Evolutionary conservation across 2,329 filamentous ascomycete species (phyloP).

Genomic region (Aspergillus pseudoglaucus): DNA sequence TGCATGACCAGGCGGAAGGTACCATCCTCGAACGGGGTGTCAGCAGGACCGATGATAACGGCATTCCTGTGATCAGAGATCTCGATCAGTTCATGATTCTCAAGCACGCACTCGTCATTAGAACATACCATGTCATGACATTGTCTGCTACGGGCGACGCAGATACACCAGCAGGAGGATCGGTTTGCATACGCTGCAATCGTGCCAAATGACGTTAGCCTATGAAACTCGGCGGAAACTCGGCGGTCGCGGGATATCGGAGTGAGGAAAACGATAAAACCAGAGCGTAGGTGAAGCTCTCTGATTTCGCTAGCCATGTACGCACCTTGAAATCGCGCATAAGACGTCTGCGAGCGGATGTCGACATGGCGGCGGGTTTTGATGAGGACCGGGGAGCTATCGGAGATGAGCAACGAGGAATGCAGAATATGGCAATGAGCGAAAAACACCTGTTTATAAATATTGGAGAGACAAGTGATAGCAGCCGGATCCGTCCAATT

Average conservation of each 20-base stretch:
- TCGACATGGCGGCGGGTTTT: slow-evolving; percentile 61
- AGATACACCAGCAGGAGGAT: slow-evolving; percentile 92
- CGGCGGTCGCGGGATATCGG: background rate
- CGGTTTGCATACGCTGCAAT: slow-evolving; percentile 91
- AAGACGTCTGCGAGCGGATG: slow-evolving; percentile 85
- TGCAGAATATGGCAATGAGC: background rate
- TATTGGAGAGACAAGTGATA: background rate
- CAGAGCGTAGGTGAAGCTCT: background rate
- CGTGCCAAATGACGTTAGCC: slow-evolving; percentile 1
- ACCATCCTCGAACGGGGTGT: slow-evolving; percentile 96
- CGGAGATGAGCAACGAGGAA: background rate
- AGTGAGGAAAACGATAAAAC: background rate
- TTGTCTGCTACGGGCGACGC: slow-evolving; percentile 76
- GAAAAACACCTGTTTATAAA: background rate
- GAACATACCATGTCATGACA: slow-evolving; percentile 35
- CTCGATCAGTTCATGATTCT: slow-evolving; percentile 20
- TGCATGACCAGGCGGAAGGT: slow-evolving; percentile 98
- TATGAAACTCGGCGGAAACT: background rate
- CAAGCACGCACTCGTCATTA: background rate
- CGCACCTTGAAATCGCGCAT: slow-evolving; percentile 99
- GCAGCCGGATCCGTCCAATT: background rate
- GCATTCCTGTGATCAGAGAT: slow-evolving; percentile 65
- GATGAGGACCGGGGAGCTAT: slow-evolving; percentile 5
- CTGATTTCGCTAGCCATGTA: background rate
- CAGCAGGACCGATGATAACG: slow-evolving; percentile 92